A percentile compares a stretch with the other conserved stretches of the same genome.
phyloP scores from a whole-genome alignment of 495 filamentous ascomycete genomes.

The Xylaria grammica region DNA sequence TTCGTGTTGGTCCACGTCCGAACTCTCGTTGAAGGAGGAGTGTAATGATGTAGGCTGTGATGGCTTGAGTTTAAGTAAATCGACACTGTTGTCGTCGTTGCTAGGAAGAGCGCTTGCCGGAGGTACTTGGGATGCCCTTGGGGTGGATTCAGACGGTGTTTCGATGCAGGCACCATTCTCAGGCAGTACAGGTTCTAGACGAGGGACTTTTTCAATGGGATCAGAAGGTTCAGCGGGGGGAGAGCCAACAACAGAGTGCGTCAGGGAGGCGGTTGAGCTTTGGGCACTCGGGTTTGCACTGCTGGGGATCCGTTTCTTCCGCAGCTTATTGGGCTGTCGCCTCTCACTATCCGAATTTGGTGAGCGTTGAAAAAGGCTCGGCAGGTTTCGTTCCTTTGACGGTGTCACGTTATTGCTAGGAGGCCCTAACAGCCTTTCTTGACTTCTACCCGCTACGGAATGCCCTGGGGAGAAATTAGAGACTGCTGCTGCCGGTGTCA shows the following conservation, averaged over 20 bases:
- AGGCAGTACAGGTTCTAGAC: conserved; percentile 30
- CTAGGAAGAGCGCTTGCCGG: conserved; percentile 38
- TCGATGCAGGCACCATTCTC: conserved; percentile 33
- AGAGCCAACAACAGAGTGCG: conserved; percentile 47
- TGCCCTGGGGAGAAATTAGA: conserved; percentile 10
- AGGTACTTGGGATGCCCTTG: conserved; percentile 40
- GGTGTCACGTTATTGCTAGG: conserved; percentile 63
- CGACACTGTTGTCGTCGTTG: conserved; percentile 46
- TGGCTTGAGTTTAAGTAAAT: conserved; percentile 62
- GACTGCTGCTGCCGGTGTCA: conserved; percentile 27
- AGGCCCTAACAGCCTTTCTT: conserved; percentile 52
- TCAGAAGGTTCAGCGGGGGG: conserved; percentile 43
- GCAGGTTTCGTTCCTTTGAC: conserved; percentile 69
- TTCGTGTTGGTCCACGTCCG: conserved; percentile 74
- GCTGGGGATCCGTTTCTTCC: conserved; percentile 77
- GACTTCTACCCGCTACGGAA: conserved; percentile 46
- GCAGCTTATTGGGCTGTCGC: conserved; percentile 80
- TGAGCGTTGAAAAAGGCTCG: conserved; percentile 71
- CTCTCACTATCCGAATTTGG: conserved; percentile 66
- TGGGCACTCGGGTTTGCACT: conserved; percentile 82
- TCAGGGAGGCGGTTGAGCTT: conserved; percentile 79
- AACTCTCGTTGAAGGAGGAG: conserved; percentile 77
- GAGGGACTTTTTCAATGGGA: conserved; percentile 42
- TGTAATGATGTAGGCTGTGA: conserved; percentile 74
- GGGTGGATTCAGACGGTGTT: conserved; percentile 42